These are phyloP conservation scores for Cubamyces lactineus DNA, from an alignment of 768 basidiomycete genomes.

Conservation along the genomic window DNA sequence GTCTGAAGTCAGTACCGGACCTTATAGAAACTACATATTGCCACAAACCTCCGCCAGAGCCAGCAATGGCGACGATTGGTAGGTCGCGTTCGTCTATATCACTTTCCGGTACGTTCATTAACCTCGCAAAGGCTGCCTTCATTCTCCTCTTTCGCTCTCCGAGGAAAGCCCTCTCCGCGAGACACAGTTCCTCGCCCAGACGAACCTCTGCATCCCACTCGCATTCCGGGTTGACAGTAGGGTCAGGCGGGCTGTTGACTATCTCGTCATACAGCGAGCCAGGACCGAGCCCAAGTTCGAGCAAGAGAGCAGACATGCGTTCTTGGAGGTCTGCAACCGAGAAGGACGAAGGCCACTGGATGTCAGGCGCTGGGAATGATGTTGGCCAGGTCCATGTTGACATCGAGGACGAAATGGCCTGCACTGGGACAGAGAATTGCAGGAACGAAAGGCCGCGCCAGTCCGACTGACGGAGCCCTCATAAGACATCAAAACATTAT, in stretches of 20 bases:
- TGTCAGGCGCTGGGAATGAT: slow-evolving; percentile 14
- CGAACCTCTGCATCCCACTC: slow-evolving; percentile 35
- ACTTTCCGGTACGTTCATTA: slow-evolving; percentile 28
- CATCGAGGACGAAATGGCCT: slow-evolving; percentile 22
- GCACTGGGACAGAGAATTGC: slow-evolving; percentile 19
- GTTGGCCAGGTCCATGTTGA: slow-evolving; percentile 30
- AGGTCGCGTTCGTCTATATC: slow-evolving; percentile 32
- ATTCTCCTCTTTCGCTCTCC: slow-evolving; percentile 27
- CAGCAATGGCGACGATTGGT: slow-evolving; percentile 33
- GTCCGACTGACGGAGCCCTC: neutral
- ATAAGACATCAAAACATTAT: neutral
- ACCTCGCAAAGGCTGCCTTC: slow-evolving; percentile 24
- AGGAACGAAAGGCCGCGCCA: slow-evolving; percentile 30
- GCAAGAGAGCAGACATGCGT: slow-evolving; percentile 28
- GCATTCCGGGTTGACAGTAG: slow-evolving; percentile 27
- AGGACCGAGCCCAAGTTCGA: slow-evolving; percentile 30
- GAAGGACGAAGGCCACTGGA: slow-evolving; percentile 27
- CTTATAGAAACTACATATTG: neutral
- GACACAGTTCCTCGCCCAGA: slow-evolving; percentile 31
- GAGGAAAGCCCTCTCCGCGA: slow-evolving; percentile 30
- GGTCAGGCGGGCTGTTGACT: slow-evolving; percentile 28
- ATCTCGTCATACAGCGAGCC: slow-evolving; percentile 32
- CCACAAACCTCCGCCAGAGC: slow-evolving; percentile 32
- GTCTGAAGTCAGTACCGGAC: neutral
- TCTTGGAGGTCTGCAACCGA: slow-evolving; percentile 25